phyloP scores from a whole-genome alignment of 495 filamentous ascomycete species.

The Echria macrotheca region DNA sequence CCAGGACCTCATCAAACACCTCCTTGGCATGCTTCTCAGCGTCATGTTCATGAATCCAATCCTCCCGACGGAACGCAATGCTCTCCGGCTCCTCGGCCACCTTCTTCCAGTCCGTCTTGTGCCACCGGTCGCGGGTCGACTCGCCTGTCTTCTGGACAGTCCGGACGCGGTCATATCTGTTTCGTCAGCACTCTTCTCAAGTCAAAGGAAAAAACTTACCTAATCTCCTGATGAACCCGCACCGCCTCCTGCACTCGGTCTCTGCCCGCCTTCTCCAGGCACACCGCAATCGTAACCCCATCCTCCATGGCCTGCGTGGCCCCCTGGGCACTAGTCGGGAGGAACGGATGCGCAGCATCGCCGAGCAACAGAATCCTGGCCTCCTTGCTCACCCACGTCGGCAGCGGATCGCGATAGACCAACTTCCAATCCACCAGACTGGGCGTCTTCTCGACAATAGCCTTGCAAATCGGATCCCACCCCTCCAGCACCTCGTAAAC shows the following conservation, averaged over 20 bases:
- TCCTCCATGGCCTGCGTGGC: conserved; percentile 65
- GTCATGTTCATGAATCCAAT: conserved; percentile 54
- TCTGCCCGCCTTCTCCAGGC: conserved; percentile 51
- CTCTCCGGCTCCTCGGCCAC: conserved; percentile 46
- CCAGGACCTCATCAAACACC: conserved; percentile 40
- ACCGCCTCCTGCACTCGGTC: conserved; percentile 41
- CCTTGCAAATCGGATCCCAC: conserved; percentile 55
- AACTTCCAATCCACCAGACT: conserved; percentile 61
- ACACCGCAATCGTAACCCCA: conserved; percentile 53
- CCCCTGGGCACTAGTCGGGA: conserved; percentile 58
- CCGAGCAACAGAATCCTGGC: conserved; percentile 54
- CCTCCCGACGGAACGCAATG: conserved; percentile 49
- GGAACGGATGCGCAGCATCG: conserved; percentile 60
- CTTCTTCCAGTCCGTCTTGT: conserved; percentile 52
- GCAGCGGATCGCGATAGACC: conserved; percentile 60
- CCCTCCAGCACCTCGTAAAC: conserved; percentile 54
- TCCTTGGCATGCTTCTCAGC: conserved; percentile 52
- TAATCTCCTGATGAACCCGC: conserved; percentile 44
- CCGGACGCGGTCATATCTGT: conserved; percentile 40
- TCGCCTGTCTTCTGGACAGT: conserved; percentile 50
- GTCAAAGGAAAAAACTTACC: conserved; percentile 18
- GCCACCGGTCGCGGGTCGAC: conserved; percentile 50
- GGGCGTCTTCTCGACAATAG: conserved; percentile 57
- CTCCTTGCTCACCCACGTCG: conserved; percentile 55
- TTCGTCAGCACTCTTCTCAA: neutral